phyloP scores from a whole-genome alignment of 2,329 filamentous ascomycete genomes.

The Epichloe gansuensis region DNA sequence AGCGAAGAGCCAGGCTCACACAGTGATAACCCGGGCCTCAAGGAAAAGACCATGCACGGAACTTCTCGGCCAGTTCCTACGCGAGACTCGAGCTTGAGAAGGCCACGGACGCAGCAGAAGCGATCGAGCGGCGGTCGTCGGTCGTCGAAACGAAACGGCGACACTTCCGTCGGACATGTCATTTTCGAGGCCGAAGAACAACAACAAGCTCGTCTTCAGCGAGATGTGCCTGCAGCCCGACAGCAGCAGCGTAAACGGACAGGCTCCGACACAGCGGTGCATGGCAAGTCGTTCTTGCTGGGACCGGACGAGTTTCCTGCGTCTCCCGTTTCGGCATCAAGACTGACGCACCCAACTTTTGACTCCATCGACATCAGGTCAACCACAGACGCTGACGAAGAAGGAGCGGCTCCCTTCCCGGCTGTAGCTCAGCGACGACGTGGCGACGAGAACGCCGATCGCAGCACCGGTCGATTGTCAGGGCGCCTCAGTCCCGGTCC shows the following conservation, averaged over 20 bases:
- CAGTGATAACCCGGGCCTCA: constrained; percentile 13
- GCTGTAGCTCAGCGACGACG: constrained; percentile 49
- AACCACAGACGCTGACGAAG: constrained; percentile 42
- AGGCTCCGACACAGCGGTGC: constrained; percentile 3
- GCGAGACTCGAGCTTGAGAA: constrained; percentile 56
- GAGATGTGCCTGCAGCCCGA: not conserved
- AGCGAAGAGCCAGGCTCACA: constrained; percentile 36
- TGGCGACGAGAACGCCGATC: constrained; percentile 36
- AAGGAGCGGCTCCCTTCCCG: constrained; percentile 59
- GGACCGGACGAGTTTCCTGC: constrained; percentile 12
- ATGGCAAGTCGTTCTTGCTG: constrained; percentile 11
- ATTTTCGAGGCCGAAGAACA: constrained; percentile 32
- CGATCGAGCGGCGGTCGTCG: constrained; percentile 37
- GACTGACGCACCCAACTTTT: constrained; percentile 9
- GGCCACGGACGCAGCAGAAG: constrained; percentile 38
- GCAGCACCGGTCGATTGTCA: constrained; percentile 30
- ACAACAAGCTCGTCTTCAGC: constrained; percentile 11
- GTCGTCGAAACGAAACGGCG: constrained; percentile 36
- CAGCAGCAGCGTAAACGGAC: not conserved
- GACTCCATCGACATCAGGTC: constrained; percentile 15
- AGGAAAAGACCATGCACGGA: constrained; percentile 9
- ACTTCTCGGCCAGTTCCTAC: constrained; percentile 46
- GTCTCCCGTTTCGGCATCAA: constrained; percentile 10
- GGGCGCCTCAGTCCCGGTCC: constrained; percentile 37
- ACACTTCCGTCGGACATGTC: constrained; percentile 20